Evolutionary conservation across 768 basidiomycete genomes (phyloP), one percentile per base, ranked within the genome.

Genomic region (Guyanaporus albipodus): DNA sequence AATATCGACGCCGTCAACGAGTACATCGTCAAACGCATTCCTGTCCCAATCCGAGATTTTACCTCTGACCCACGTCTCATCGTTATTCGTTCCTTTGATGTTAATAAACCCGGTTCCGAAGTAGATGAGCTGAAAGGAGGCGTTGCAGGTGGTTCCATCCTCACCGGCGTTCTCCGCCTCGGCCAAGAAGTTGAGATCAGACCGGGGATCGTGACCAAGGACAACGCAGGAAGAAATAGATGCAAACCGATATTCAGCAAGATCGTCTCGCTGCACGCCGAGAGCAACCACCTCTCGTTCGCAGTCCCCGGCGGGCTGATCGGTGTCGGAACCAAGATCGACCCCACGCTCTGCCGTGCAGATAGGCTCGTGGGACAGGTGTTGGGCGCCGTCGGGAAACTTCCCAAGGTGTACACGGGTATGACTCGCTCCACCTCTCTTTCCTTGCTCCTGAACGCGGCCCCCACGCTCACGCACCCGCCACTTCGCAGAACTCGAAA

Each of bases 1-100:
- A 98, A 99, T 74, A 97, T 98, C 63, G 95, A 97, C 65, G 96
- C 95, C 15, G 93, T 99, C 39, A 96, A 95, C 71, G 94, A 97
- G 61, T 97, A 96, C 73, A 95, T 98, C 67, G 92, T 92, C 55
- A 94, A 91, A 67, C 83, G 88, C 42, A 97, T 99, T 59, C 92
- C 96, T 15, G 88, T 98, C 39, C 96, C 95, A 37, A 71, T 84
- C 28, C 90, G 95, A 48, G 89, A 98, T 74, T 99, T 98, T 69
- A 77, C 82, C 27, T 85, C 91, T 23, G 83, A 89, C 52, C 92
- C 96, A 0, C 83, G 86, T 27, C 84, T 99, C 55, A 98, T 98
- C 64, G 94, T 98, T 66, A 99, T 99, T 68, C 91, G 95, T 55
- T 96, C 93, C 17, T 99, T 98, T 71, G 96, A 99, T 67, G 95